Evolutionary conservation across 2,329 filamentous ascomycete species (phyloP), one percentile per base, ranked within the genome.

Genomic region (Aspergillus clavatus): DNA sequence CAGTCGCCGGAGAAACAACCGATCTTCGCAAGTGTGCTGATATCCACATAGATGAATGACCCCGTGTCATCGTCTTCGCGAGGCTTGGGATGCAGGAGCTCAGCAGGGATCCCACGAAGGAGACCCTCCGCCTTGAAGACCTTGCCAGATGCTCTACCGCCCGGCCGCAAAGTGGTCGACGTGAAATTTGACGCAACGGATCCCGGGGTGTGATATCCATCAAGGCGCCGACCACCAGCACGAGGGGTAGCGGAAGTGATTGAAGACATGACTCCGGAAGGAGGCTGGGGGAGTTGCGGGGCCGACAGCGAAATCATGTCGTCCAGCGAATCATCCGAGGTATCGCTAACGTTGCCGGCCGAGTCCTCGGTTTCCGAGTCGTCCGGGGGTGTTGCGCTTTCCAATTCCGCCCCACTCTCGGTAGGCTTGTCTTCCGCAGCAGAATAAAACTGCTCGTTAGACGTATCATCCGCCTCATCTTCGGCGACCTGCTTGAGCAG

Each of bases 1-100:
- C 93, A 98, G 62, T 98, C 93, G 23, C 93, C 93, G 0, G 91
- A 97, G 63, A 98, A 98, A 66, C 91, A 97, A 12, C 91, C 90
- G 43, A 98, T 85, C 56, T 90, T 89, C 11, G 88, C 85, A 16
- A 98, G 70, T 1, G 88, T 87, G 46, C 81, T 84, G 6, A 94
- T 85, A 57, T 96, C 89, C 4, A 98, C 90, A 59, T 91, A 98
- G 2, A 97, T 79, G 38, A 93, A 83, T 1, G 88, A 84, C 56
- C 85, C 82, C 56, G 94, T 86, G 53, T 95, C 89, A 50, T 98
- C 93, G 49, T 96, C 89, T 21, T 82, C 80, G 0, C 76, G 67
- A 2, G 93, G 91, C 54, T 86, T 90, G 0, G 93, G 93, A 53
- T 97, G 86, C 2, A 98, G 73, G 2, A 94, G 69, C 35, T 91